Conservation (phyloP, 371 early-diverging fungal species). For the Mortierella sp. region DNA sequence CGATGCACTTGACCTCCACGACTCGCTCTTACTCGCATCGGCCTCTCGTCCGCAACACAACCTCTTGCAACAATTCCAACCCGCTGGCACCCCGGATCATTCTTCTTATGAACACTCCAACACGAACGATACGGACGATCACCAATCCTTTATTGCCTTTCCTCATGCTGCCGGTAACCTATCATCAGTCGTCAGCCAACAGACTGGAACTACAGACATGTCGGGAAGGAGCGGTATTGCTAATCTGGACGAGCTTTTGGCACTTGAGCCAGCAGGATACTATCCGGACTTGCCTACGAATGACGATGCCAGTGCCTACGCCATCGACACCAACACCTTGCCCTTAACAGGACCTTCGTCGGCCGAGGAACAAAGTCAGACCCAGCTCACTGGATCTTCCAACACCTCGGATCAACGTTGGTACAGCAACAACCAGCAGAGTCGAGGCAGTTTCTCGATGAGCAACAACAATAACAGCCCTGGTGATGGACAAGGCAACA, state of each 20-base stretch:
- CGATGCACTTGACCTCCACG: background rate
- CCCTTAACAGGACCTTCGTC: slow-evolving; percentile 16
- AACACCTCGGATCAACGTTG: slow-evolving; percentile 29
- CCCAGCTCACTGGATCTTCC: slow-evolving; percentile 10
- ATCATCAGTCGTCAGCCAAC: slow-evolving; percentile 15
- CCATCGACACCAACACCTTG: slow-evolving; percentile 28
- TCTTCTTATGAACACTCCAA: background rate
- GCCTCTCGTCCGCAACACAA: background rate
- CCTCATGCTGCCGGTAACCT: background rate
- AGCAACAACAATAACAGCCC: slow-evolving; percentile 10
- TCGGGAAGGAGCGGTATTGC: slow-evolving; percentile 24
- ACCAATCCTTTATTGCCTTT: background rate
- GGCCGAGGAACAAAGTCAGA: background rate
- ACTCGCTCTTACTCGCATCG: background rate
- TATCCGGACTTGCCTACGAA: slow-evolving; percentile 16
- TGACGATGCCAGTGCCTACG: slow-evolving; percentile 23
- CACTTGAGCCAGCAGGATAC: slow-evolving; percentile 25
- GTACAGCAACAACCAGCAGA: slow-evolving; percentile 28
- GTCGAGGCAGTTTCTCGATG: slow-evolving; percentile 5
- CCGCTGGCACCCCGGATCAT: background rate
- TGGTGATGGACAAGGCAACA: background rate
- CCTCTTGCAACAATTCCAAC: background rate
- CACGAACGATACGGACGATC: background rate
- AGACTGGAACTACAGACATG: slow-evolving; percentile 26
- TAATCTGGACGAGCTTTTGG: slow-evolving; percentile 30